These are phyloP conservation scores for Tardiomyces blankii DNA, from an alignment of 1,139 yeast species.

Conservation along the genomic window DNA sequence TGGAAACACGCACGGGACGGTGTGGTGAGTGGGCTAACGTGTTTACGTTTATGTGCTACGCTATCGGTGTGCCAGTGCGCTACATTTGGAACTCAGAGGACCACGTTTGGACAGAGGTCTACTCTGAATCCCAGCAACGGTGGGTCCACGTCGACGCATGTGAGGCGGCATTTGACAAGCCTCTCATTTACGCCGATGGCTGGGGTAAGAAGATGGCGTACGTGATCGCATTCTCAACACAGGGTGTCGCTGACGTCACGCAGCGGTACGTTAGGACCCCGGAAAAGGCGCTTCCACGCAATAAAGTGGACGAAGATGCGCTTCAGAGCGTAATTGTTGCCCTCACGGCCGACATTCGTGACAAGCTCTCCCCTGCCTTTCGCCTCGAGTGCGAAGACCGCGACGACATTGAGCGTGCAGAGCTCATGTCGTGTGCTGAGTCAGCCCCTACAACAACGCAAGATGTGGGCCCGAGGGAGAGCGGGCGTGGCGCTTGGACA, in stretches of 20 bases:
- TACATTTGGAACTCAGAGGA: conserved; percentile 87
- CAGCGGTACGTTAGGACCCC: conserved; percentile 49
- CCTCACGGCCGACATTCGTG: conserved; percentile 33
- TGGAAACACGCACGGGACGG: conserved; percentile 58
- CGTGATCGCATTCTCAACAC: conserved; percentile 52
- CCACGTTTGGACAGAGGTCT: conserved; percentile 94
- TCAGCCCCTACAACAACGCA: conserved; percentile 10
- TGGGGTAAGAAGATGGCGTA: conserved; percentile 96
- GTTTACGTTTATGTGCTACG: conserved; percentile 56
- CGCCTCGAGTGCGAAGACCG: conserved; percentile 24
- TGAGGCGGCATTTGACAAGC: conserved; percentile 77
- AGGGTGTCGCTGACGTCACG: conserved; percentile 60
- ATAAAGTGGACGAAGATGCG: conserved; percentile 32
- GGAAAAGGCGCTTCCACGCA: conserved; percentile 42
- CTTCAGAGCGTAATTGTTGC: conserved; percentile 30
- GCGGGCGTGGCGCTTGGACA: conserved; percentile 74
- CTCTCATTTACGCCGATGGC: conserved; percentile 61
- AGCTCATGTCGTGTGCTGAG: conserved; percentile 19
- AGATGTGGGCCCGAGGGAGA: conserved; percentile 38
- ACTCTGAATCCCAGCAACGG: conserved; percentile 43
- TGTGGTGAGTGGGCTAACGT: conserved; percentile 94
- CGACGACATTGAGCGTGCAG: conserved; percentile 33
- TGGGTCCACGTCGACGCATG: conserved; percentile 92
- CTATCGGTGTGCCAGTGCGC: conserved; percentile 53
- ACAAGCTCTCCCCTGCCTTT: conserved; percentile 23